Evolutionary conservation across 352 stramenopile genomes (phyloP).

Genomic region (Pythium sukuiense): DNA sequence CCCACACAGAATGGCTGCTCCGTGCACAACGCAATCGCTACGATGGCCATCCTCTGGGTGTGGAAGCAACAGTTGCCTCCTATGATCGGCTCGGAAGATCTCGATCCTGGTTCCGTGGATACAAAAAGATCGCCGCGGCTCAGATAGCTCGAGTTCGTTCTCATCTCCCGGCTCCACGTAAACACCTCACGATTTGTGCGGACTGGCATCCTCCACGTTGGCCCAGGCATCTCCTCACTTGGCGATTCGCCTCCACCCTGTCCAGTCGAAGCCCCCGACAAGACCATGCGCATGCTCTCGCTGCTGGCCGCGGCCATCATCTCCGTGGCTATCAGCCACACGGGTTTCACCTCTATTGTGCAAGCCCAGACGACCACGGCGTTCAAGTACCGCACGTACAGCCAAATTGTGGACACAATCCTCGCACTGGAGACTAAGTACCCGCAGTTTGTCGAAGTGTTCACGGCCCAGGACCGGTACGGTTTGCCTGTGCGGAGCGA

Average conservation of each 20-base stretch:
- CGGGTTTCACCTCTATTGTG: neutral
- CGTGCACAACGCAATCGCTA: too few species aligned
- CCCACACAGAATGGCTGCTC: too few species aligned
- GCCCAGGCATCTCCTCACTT: neutral
- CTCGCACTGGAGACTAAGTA: slow-evolving; percentile 52
- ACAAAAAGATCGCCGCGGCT: neutral
- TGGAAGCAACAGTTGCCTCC: too few species aligned
- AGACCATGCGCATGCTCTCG: neutral
- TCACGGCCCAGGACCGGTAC: slow-evolving; percentile 81
- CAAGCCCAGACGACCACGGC: slow-evolving; percentile 8
- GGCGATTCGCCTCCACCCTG: neutral
- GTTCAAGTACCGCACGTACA: slow-evolving; percentile 64
- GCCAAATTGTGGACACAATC: slow-evolving; percentile 68
- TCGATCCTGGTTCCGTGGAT: neutral
- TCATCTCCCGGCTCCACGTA: neutral
- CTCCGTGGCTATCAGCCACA: neutral
- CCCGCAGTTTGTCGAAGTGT: slow-evolving; percentile 73
- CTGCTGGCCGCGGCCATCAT: neutral
- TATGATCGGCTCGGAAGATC: neutral
- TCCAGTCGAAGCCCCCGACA: neutral
- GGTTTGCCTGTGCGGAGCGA: slow-evolving; percentile 49
- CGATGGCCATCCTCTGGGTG: too few species aligned
- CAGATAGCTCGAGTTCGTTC: neutral
- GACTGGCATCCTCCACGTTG: neutral
- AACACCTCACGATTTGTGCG: too few species aligned